Evolutionary conservation across 495 filamentous ascomycete species (phyloP), one percentile per base, ranked within the genome.

Genomic region (Emericellopsis terricola): DNA sequence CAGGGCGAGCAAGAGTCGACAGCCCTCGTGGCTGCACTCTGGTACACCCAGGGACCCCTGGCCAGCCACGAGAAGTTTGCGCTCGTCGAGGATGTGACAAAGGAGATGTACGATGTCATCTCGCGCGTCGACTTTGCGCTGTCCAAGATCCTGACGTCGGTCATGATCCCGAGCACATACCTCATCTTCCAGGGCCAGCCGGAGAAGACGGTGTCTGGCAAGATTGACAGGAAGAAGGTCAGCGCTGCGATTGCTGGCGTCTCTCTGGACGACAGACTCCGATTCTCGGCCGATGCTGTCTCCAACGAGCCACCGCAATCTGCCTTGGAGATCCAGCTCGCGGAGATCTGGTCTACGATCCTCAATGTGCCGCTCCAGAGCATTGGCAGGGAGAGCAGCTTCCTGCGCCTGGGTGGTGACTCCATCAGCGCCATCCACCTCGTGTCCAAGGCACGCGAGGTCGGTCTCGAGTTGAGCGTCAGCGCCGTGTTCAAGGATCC

Each of bases 51-150:
- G 1, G 5, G 24, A 2, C 31, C 20, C 3, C 19, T 14, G 3
- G 6, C 31, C 9, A 20, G 24, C 19, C 20, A 9, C 11, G 11
- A 4, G 7, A 20, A 51, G 15, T 47, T 51, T 24, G 41, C 45
- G 23, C 36, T 2, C 47, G 78, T 2, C 44, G 44, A 4, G 47
- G 47, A 55, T 21, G 36, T 93, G 31, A 93, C 84, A 0, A 82
- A 89, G 51, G 51, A 57, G 27, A 58, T 78, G 38, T 74, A 71
- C 0, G 51, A 65, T 10, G 49, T 65, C 3, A 57, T 62, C 0
- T 73, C 71, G 82, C 81, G 91, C 43, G 78, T 71, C 39, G 65
- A 73, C 29, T 78, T 85, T 48, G 78, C 86, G 40, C 59, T 93
- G 5, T 42, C 7, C 7, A 20, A 18, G 0, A 13, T 18, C 19